Evolutionary conservation across 2,329 filamentous ascomycete genomes (phyloP).

Genomic region (Fusarium pseudonygamai): DNA sequence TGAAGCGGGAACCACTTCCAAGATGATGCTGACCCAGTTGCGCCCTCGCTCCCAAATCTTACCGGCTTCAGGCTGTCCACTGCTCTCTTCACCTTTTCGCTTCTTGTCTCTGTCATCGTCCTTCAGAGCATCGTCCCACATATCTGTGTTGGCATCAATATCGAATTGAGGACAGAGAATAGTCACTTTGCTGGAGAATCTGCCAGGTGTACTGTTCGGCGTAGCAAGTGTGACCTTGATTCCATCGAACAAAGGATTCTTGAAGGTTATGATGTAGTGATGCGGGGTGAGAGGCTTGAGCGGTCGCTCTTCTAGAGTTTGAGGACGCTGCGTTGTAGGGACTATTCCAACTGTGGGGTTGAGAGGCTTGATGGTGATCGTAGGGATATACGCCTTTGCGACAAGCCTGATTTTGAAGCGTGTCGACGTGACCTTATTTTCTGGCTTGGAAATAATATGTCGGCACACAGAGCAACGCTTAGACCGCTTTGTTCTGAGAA

Average conservation of each 20-base stretch:
- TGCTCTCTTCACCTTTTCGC: constrained; percentile 53
- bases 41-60: constrained; percentile 96
- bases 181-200: constrained; percentile 82
- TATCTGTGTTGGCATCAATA: constrained; percentile 88
- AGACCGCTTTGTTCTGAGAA: constrained; percentile 89
- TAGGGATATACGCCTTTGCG: constrained; percentile 87
- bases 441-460: constrained; percentile 94
- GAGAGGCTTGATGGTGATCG: constrained; percentile 76
- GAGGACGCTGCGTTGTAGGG: constrained; percentile 48
- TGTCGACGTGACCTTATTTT: constrained; percentile 87
- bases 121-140: constrained; percentile 87
- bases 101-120: constrained; percentile 55
- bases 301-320: constrained; percentile 45
- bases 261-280: constrained; percentile 89
- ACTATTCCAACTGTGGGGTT: constrained; percentile 50
- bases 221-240: constrained; percentile 90
- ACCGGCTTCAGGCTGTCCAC: constrained; percentile 77
- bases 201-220: constrained; percentile 79
- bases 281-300: constrained; percentile 68
- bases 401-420: constrained; percentile 93
- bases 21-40: constrained; percentile 94
- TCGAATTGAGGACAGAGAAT: constrained; percentile 95
- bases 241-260: constrained; percentile 92
- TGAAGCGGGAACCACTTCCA: constrained; percentile 82
- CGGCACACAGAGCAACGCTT: constrained; percentile 93